Conservation (phyloP, 306 rosid genomes). For the Leucaena leucocephala region DNA sequence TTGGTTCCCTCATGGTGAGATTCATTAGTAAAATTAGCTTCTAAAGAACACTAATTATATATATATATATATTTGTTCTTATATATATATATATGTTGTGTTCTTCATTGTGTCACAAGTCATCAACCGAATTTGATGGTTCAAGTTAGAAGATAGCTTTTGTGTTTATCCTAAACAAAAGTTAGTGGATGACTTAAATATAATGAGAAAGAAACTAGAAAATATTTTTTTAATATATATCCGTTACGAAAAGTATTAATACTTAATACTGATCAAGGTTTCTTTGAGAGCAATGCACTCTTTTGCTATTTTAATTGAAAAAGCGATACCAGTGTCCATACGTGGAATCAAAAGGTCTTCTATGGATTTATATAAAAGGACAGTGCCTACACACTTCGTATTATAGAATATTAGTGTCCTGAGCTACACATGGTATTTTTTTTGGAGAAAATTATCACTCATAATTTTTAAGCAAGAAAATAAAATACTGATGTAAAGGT, state of each 20-base stretch:
- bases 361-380: conserved; percentile 32
- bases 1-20: not conserved
- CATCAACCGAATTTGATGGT: not conserved
- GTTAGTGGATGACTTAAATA: conserved; percentile 36
- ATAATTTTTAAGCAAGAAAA: not conserved
- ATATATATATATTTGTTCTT: too few species aligned
- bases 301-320: conserved; percentile 17
- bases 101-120: not conserved
- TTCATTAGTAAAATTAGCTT: not conserved
- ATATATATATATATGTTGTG: not conserved
- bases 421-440: not conserved
- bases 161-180: conserved; percentile 32
- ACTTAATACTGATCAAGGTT: conserved; percentile 37
- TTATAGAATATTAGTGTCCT: not conserved
- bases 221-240: conserved; percentile 13
- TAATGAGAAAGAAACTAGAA: conserved; percentile 29
- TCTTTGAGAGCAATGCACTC: conserved; percentile 61
- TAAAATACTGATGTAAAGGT: not conserved
- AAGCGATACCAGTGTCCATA: not conserved
- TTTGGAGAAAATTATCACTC: not conserved
- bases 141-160: conserved; percentile 19
- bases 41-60: not conserved
- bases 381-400: conserved; percentile 32
- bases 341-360: conserved; percentile 37
- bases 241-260: conserved; percentile 41